Evolutionary conservation across 2,329 filamentous ascomycete genomes (phyloP), one percentile per base, ranked within the genome.

Genomic region (Neonectria magnoliae): DNA sequence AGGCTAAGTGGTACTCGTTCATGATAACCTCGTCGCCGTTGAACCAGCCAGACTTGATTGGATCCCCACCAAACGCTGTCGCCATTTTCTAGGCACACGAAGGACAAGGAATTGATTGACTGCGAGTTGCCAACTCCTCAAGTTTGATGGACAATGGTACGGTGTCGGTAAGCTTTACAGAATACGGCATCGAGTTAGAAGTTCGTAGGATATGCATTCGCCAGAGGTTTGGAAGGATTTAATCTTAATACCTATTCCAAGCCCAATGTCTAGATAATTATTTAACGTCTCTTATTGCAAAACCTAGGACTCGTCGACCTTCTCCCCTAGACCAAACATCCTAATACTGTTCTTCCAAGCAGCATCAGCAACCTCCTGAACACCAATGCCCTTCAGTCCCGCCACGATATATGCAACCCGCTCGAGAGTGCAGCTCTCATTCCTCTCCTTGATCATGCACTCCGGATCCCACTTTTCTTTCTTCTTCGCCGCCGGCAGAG

Each of bases 381-480:
- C 76, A 2, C 67, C 45, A 2, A 81, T 44, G 0, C 79, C 82
- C 63, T 83, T 84, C 54, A 86, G 59, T 8, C 84, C 83, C 2
- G 84, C 84, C 5, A 85, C 82, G 1, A 85, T 73, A 53, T 79
- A 74, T 0, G 82, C 84, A 36, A 86, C 83, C 50, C 79, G 75
- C 44, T 81, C 80, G 13, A 86, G 83, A 0, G 73, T 75, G 65
- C 83, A 85, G 52, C 83, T 85, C 69, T 86, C 84, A 64, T 86
- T 85, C 44, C 83, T 73, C 61, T 82, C 81, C 67, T 86, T 87
- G 2, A 86, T 78, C 82, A 85, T 84, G 33, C 75, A 75, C 0
- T 78, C 79, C 8, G 66, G 38, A 52, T 81, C 77, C 66, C 83
- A 87, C 68, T 83, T 85, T 48, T 85, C 82, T 65, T 78, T 81